Base-by-base conservation (phyloP, 2,329 filamentous ascomycete genomes). In the Penicillium italicum region DNA sequence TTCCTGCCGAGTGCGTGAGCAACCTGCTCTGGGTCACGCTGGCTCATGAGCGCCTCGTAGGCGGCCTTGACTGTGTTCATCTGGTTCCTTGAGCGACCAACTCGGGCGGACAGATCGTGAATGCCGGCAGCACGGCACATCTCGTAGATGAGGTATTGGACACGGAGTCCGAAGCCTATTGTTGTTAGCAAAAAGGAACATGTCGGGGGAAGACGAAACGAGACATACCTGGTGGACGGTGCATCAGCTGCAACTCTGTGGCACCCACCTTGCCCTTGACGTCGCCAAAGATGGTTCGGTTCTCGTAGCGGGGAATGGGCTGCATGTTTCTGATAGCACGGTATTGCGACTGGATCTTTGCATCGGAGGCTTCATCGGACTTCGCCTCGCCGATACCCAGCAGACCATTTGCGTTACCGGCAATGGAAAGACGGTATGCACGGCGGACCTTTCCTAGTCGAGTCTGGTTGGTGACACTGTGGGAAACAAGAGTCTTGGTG, bases 31-130 rank as follows among this genome's bases (percentile, higher is more conserved):
- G 94, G 94, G 69, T 96, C 81, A 58, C 85, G 85, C 79, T 99
- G 94, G 78, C 81, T 88, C 73, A 85, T 83, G 60, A 99, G 80
- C 5, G 92, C 93, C 73, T 93, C 75, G 75, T 89, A 90, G 38
- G 91, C 84, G 14, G 94, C 94, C 79, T 97, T 97, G 77, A 96
- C 89, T 18, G 92, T 90, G 80, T 99, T 99, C 91, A 97, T 96
- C 65, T 91, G 91, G 80, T 96, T 97, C 68, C 92, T 85, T 60
- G 90, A 90, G 43, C 93, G 88, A 36, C 87, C 86, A 60, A 96
- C 92, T 63, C 84, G 83, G 46, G 90, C 92, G 16, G 91, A 84
- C 33, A 99, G 83, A 73, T 99, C 94, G 61, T 87, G 82, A 68
- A 99, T 91, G 62, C 94, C 94, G 38, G 86, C 89, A 46, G 87